Percentiles rank a stretch among this genome's conserved stretches.
phyloP scores from a whole-genome alignment of 2,329 filamentous ascomycete genomes.

The Hymenoscyphus infarciens region DNA sequence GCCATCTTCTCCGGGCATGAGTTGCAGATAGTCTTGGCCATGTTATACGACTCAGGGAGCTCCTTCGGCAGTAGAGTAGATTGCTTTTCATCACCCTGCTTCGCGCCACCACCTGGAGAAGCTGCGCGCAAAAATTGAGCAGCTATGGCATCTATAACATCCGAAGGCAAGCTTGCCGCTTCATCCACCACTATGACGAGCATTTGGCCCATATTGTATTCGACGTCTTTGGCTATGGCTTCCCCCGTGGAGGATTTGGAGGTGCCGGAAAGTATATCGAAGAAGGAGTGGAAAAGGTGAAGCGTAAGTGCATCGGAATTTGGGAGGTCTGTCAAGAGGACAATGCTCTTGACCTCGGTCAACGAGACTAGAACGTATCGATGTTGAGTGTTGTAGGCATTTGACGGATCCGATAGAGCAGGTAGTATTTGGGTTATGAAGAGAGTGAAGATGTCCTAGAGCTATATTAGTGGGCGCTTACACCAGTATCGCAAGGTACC shows the following conservation, averaged over 20 bases:
- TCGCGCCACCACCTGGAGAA: conserved; percentile 53
- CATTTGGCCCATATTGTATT: conserved; percentile 85
- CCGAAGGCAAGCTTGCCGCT: conserved; percentile 68
- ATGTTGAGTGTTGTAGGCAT: conserved; percentile 91
- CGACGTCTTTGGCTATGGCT: conserved; percentile 85
- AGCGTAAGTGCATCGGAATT: conserved; percentile 75
- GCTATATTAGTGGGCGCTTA: neutral
- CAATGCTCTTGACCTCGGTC: conserved; percentile 89
- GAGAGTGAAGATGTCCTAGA: conserved; percentile 85
- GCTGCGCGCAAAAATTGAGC: conserved; percentile 92
- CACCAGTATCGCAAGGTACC: conserved; percentile 23
- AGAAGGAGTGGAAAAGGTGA: conserved; percentile 81
- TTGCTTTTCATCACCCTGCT: conserved; percentile 64
- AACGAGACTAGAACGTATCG: conserved; percentile 86
- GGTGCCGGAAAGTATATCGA: conserved; percentile 83
- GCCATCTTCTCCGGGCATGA: conserved; percentile 90
- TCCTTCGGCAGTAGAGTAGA: conserved; percentile 82
- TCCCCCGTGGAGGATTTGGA: conserved; percentile 73
- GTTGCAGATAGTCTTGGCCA: conserved; percentile 93
- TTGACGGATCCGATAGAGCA: conserved; percentile 77
- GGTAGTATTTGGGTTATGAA: conserved; percentile 82
- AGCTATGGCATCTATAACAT: conserved; percentile 88
- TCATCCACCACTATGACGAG: conserved; percentile 86
- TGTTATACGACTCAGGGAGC: conserved; percentile 88
- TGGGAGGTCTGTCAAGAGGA: conserved; percentile 84